Evolutionary conservation across 2,329 filamentous ascomycete genomes (phyloP).

Genomic region (Calycina herbarum): DNA sequence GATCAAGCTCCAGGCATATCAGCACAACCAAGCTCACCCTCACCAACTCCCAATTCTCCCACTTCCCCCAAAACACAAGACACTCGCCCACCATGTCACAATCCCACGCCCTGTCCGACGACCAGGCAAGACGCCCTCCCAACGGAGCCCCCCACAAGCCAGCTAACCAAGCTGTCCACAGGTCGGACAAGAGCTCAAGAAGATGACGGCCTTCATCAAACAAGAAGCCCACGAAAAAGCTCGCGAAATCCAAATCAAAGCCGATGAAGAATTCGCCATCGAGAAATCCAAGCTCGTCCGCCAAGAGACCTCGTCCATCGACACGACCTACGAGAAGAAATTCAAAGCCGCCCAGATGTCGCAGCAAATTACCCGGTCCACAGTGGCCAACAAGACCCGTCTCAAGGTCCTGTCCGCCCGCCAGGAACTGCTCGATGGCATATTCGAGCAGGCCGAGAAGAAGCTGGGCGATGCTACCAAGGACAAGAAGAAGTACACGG

Average conservation of each 20-base stretch:
- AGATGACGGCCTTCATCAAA: constrained; percentile 99
- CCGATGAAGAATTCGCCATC: constrained; percentile 98
- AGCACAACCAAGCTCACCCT: background rate
- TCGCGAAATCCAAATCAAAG: constrained; percentile 95
- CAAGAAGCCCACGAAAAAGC: constrained; percentile 98
- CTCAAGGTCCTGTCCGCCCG: constrained; percentile 83
- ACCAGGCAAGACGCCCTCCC: constrained; percentile 65
- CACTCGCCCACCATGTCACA: constrained; percentile 75
- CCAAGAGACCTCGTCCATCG: constrained; percentile 90
- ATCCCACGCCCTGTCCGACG: constrained; percentile 92
- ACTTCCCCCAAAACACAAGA: constrained; percentile 20
- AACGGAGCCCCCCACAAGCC: constrained; percentile 10
- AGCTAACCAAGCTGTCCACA: constrained; percentile 42
- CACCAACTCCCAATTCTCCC: constrained; percentile 19
- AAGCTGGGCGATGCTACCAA: constrained; percentile 66
- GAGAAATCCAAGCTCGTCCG: constrained; percentile 99
- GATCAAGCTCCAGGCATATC: constrained; percentile 2
- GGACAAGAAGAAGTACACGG: constrained; percentile 74
- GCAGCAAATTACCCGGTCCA: constrained; percentile 97
- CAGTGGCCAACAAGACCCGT: constrained; percentile 92
- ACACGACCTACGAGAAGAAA: constrained; percentile 94
- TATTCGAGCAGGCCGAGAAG: constrained; percentile 80
- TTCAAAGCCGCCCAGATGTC: constrained; percentile 98
- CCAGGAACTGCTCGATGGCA: constrained; percentile 85
- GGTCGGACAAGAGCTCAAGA: constrained; percentile 97